Conservation (phyloP, 1,284 basidiomycete genomes). For the Anthracocystis setariae region DNA sequence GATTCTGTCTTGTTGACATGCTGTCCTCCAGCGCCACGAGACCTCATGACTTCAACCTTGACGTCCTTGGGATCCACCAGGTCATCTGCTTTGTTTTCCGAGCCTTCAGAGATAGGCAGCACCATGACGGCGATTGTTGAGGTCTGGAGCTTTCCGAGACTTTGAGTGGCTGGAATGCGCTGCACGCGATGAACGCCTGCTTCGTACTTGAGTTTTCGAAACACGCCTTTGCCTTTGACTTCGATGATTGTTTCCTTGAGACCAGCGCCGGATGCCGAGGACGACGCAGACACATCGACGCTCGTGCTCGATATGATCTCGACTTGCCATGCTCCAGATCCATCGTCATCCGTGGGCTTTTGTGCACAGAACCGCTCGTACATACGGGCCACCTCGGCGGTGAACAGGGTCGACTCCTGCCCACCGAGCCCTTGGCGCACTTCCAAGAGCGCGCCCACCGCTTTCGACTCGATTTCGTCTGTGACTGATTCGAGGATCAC, state of each 20-base stretch:
- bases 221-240: conserved; percentile 80
- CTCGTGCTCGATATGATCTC: conserved; percentile 58
- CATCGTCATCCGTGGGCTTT: conserved; percentile 37
- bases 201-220: conserved; percentile 84
- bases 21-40: conserved; percentile 95
- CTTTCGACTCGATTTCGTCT: conserved; percentile 73
- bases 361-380: conserved; percentile 74
- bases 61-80: conserved; percentile 85
- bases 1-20: conserved; percentile 99
- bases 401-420: conserved; percentile 85
- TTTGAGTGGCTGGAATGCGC: conserved; percentile 88
- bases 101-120: conserved; percentile 64
- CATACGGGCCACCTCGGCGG: conserved; percentile 82
- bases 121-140: conserved; percentile 82
- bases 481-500: conserved; percentile 75
- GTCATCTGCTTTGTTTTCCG: conserved; percentile 69
- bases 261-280: conserved; percentile 71
- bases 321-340: conserved; percentile 48
- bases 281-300: conserved; percentile 53
- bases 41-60: conserved; percentile 90
- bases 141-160: conserved; percentile 87
- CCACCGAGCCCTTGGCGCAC: conserved; percentile 94
- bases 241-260: conserved; percentile 86
- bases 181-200: conserved; percentile 96
- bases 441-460: conserved; percentile 84